Percentiles rank a stretch among this genome's conserved stretches.
phyloP scores from a whole-genome alignment of 768 basidiomycete genomes.

The Rhodotorula kratochvilovae region DNA sequence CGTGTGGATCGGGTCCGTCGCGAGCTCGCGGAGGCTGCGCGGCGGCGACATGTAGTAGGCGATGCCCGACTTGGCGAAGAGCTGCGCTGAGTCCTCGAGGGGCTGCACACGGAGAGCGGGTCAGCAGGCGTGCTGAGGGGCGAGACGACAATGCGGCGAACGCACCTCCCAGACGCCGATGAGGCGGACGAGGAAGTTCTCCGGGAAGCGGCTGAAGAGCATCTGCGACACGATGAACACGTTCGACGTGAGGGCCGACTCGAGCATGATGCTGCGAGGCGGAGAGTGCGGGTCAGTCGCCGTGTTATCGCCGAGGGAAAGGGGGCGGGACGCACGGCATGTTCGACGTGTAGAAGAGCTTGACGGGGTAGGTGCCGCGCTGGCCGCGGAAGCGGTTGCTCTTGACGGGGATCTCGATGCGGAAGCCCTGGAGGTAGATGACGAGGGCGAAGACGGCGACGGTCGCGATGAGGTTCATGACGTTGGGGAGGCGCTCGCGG shows the following conservation, averaged over 20 bases:
- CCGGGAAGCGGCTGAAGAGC: slow-evolving; percentile 84
- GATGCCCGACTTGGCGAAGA: slow-evolving; percentile 81
- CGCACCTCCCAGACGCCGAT: slow-evolving; percentile 97
- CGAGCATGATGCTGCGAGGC: slow-evolving; percentile 72
- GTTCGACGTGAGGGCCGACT: slow-evolving; percentile 85
- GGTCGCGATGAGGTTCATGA: slow-evolving; percentile 95
- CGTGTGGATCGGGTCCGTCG: slow-evolving; percentile 91
- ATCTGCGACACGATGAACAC: slow-evolving; percentile 96
- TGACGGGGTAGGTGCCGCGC: slow-evolving; percentile 89
- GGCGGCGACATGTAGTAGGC: slow-evolving; percentile 98
- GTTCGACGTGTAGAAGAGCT: slow-evolving; percentile 97
- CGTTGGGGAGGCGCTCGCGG: slow-evolving; percentile 90
- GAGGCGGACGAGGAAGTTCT: slow-evolving; percentile 79
- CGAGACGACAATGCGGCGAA: background rate
- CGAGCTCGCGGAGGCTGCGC: slow-evolving; percentile 79
- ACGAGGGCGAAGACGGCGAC: slow-evolving; percentile 85
- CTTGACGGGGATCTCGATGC: slow-evolving; percentile 97
- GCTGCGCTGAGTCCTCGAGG: slow-evolving; percentile 86
- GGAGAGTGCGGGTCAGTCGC: too few species aligned
- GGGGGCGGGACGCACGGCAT: slow-evolving; percentile 61
- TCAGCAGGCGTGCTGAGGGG: background rate
- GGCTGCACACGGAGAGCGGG: slow-evolving; percentile 56
- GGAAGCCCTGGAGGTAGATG: slow-evolving; percentile 98
- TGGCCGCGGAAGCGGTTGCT: slow-evolving; percentile 94
- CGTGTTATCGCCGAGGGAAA: too few species aligned